A percentile compares a stretch with the other conserved stretches of the same genome.
Conservation (phyloP, 2,329 filamentous ascomycete genomes). For the Paraphaeosphaeria sporulosa region DNA sequence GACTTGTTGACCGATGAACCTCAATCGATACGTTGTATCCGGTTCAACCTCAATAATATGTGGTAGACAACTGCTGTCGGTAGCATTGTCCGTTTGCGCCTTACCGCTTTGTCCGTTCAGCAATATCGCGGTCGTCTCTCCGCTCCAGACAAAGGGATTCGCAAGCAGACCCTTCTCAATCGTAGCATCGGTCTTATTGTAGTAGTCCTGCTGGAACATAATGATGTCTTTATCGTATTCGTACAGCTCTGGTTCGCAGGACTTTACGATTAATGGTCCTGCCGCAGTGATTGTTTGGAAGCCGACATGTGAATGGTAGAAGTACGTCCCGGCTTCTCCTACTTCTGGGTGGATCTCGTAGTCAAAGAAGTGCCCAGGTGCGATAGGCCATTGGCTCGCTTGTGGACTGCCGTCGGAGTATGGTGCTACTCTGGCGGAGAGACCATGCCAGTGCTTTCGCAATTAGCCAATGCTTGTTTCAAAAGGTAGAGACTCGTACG, state of each 20-base stretch:
- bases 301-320: conserved; percentile 72
- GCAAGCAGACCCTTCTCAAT: conserved; percentile 61
- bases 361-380: conserved; percentile 69
- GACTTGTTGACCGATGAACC: conserved; percentile 65
- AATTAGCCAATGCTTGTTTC: neutral
- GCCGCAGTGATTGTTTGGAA: conserved; percentile 67
- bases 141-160: conserved; percentile 64
- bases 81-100: conserved; percentile 1
- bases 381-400: conserved; percentile 72
- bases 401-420: conserved; percentile 70
- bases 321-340: conserved; percentile 69
- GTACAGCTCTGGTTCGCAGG: conserved; percentile 58
- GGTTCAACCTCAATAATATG: conserved; percentile 63
- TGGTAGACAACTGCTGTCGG: neutral
- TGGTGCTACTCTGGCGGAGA: conserved; percentile 60
- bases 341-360: conserved; percentile 66
- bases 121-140: conserved; percentile 65
- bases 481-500: conserved; percentile 37
- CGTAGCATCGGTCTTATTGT: conserved; percentile 59
- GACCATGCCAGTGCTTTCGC: conserved; percentile 71
- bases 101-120: conserved; percentile 60
- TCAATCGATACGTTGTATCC: conserved; percentile 66
- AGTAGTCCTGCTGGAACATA: conserved; percentile 65
- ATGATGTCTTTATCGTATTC: conserved; percentile 69
- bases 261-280: conserved; percentile 67